A percentile compares a stretch with the other conserved stretches of the same genome.
phyloP scores from a whole-genome alignment of 495 filamentous ascomycete species.

The Penicillium odoratum region DNA sequence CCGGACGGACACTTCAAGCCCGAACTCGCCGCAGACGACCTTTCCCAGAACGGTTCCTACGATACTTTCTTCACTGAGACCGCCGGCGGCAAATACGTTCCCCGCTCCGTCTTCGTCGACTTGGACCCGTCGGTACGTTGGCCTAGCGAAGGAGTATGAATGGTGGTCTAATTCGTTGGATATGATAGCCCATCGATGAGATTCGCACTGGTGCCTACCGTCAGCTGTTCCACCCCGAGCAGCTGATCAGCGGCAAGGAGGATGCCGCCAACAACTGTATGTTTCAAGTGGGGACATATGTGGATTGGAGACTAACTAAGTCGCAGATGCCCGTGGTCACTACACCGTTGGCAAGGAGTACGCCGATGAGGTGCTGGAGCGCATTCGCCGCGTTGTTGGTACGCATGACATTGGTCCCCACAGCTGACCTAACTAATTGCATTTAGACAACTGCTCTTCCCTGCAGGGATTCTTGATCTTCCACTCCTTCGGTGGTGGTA shows the following conservation, averaged over 20 bases:
- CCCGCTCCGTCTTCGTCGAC: slow-evolving; percentile 62
- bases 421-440: slow-evolving; percentile 17
- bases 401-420: slow-evolving; percentile 23
- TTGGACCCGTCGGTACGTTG: slow-evolving; percentile 57
- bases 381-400: slow-evolving; percentile 81
- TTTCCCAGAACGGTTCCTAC: slow-evolving; percentile 67
- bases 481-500: slow-evolving; percentile 93
- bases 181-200: slow-evolving; percentile 73
- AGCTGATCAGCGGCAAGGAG: slow-evolving; percentile 87
- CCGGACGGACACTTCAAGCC: slow-evolving; percentile 70
- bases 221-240: slow-evolving; percentile 86
- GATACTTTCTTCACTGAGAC: slow-evolving; percentile 94
- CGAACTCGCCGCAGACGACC: slow-evolving; percentile 52
- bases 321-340: slow-evolving; percentile 79
- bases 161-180: not conserved
- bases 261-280: slow-evolving; percentile 90
- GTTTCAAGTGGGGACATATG: slow-evolving; percentile 1
- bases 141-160: slow-evolving; percentile 6
- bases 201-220: slow-evolving; percentile 82
- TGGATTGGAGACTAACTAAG: slow-evolving; percentile 26
- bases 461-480: slow-evolving; percentile 92
- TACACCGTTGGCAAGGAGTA: slow-evolving; percentile 94
- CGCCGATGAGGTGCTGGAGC: slow-evolving; percentile 78
- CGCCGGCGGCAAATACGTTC: slow-evolving; percentile 83
- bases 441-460: slow-evolving; percentile 82